Conservation (phyloP, 23 red algal species). For the Gracilaria gracilis region DNA sequence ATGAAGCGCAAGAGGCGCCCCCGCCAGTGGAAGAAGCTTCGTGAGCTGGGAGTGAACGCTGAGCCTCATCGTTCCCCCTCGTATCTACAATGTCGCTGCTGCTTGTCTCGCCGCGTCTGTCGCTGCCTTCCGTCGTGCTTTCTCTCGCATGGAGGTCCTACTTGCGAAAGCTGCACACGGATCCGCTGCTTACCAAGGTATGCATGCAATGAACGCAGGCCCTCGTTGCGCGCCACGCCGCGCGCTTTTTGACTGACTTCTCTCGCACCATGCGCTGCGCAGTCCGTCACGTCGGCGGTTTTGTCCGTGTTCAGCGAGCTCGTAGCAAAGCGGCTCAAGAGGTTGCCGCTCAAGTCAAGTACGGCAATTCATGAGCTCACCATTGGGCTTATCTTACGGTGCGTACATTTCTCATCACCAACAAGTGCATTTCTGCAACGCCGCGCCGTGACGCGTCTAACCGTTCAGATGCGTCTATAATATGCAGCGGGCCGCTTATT, state of each 20-base stretch:
- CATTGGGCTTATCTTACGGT: slow-evolving; percentile 75
- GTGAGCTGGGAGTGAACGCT: too few species aligned
- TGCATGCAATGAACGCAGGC: neutral
- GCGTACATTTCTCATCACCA: neutral
- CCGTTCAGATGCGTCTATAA: too few species aligned
- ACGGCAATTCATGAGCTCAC: slow-evolving; percentile 85
- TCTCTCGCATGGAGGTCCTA: slow-evolving; percentile 57
- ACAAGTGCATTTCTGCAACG: neutral
- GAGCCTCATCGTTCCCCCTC: too few species aligned
- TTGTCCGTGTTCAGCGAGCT: slow-evolving; percentile 74
- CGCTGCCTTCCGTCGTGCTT: slow-evolving; percentile 40
- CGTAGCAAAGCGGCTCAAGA: slow-evolving; percentile 65
- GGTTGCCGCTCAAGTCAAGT: slow-evolving; percentile 49
- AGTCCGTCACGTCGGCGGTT: slow-evolving; percentile 89
- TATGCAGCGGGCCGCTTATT: slow-evolving; percentile 85
- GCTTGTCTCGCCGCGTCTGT: neutral
- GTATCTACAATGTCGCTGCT: neutral
- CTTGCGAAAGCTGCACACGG: slow-evolving; percentile 34
- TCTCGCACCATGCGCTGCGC: too few species aligned
- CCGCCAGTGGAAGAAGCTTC: too few species aligned
- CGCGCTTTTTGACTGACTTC: too few species aligned
- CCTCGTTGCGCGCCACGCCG: too few species aligned
- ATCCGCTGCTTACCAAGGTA: slow-evolving; percentile 79
- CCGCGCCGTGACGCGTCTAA: neutral
- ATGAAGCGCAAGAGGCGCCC: too few species aligned